Conservation (phyloP, 2,329 filamentous ascomycete genomes). For the Zopfia rhizophila region DNA sequence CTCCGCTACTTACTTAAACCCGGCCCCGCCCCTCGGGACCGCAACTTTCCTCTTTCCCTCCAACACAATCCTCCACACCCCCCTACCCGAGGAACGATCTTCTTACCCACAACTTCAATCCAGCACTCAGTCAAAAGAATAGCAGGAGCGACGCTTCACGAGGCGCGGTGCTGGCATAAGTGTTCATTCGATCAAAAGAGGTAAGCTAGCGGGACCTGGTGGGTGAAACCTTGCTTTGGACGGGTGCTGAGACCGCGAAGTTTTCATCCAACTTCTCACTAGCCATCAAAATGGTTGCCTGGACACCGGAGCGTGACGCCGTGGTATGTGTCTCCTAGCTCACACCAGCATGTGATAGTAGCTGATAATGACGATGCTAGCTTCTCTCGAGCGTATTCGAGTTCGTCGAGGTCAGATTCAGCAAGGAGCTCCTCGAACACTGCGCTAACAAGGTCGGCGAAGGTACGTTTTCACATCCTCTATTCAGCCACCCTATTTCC, state of each 20-base stretch:
- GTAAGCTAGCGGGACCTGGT: neutral
- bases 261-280: neutral
- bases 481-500: neutral
- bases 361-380: too few relatives aligned
- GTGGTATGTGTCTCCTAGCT: conserved; percentile 23
- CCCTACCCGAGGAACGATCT: too few relatives aligned
- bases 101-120: too few relatives aligned
- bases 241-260: neutral
- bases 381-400: conserved; percentile 33
- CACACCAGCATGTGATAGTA: too few relatives aligned
- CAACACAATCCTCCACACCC: too few relatives aligned
- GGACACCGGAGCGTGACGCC: conserved; percentile 34
- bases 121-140: too few relatives aligned
- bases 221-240: neutral
- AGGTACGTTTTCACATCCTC: conserved; percentile 18
- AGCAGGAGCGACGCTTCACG: too few relatives aligned
- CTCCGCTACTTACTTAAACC: too few relatives aligned
- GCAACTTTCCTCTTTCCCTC: too few relatives aligned
- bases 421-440: conserved; percentile 18
- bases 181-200: neutral
- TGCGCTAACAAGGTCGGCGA: conserved; percentile 31
- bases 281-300: conserved; percentile 28
- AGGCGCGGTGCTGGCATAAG: neutral
- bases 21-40: too few relatives aligned
- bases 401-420: conserved; percentile 26